A percentile compares a stretch with the other conserved stretches of the same genome.
Conservation (phyloP, 2,329 filamentous ascomycete genomes). For the Monosporascus sp. region DNA sequence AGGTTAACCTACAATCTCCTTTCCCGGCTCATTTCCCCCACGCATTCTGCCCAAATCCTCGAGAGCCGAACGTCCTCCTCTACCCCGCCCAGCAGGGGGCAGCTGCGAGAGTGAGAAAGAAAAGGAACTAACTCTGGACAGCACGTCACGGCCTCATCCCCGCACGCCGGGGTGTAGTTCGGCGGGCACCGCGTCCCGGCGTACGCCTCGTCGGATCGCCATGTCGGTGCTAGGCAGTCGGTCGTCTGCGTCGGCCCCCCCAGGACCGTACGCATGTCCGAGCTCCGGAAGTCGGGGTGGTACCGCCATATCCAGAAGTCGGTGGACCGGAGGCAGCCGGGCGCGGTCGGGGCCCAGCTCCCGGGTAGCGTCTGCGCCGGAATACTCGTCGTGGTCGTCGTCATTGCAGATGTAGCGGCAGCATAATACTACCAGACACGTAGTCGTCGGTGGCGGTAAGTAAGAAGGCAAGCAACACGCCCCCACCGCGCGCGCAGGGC, state of each 20-base stretch:
- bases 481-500: no score
- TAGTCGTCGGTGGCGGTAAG: no score
- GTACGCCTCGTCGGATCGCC: conserved; percentile 11
- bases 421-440: no score
- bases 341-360: conserved; percentile 6
- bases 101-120: neutral
- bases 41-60: no score
- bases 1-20: no score
- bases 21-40: no score
- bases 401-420: neutral
- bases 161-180: conserved; percentile 17
- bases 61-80: neutral
- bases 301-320: conserved; percentile 21
- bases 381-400: conserved; percentile 2
- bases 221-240: conserved; percentile 15
- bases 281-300: neutral
- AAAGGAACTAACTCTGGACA: conserved; percentile 15
- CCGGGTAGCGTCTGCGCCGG: conserved; percentile 11
- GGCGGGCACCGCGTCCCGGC: conserved; percentile 14
- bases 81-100: neutral
- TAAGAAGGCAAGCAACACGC: no score
- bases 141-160: conserved; percentile 14
- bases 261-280: conserved; percentile 14
- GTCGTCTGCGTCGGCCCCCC: conserved; percentile 19
- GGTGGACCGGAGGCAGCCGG: conserved; percentile 11